A percentile compares a stretch with the other conserved stretches of the same genome.
Evolutionary conservation across 768 basidiomycete species (phyloP).

Genomic region (Collybia nuda): DNA sequence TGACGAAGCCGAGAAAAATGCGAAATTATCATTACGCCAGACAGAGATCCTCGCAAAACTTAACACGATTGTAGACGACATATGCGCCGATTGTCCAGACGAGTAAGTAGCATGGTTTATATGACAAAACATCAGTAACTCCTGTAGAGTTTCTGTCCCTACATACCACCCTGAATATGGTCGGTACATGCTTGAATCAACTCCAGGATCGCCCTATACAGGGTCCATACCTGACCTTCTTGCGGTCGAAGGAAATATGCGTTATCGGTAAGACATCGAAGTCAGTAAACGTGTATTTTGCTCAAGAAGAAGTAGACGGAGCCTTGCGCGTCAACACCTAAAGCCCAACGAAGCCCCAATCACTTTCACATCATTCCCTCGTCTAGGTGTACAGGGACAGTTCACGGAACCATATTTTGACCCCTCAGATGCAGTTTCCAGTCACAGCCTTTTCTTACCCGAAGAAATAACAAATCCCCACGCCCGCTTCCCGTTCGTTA

Average conservation of each 20-base stretch:
- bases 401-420: conserved; percentile 91
- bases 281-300: conserved; percentile 2
- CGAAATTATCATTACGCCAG: conserved; percentile 90
- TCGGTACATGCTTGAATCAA: conserved; percentile 97
- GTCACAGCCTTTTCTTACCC: conserved; percentile 91
- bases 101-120: conserved; percentile 41
- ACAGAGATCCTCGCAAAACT: conserved; percentile 89
- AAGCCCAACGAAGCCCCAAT: conserved; percentile 85
- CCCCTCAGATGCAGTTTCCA: conserved; percentile 76
- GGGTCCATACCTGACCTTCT: conserved; percentile 84
- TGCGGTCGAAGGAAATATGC: conserved; percentile 93
- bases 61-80: conserved; percentile 62
- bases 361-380: conserved; percentile 94
- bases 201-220: conserved; percentile 93
- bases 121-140: conserved; percentile 1
- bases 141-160: conserved; percentile 66
- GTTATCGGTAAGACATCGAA: conserved; percentile 63
- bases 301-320: conserved; percentile 52
- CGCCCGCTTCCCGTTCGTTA: conserved; percentile 92
- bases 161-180: conserved; percentile 99
- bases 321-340: conserved; percentile 80
- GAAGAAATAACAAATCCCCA: conserved; percentile 97
- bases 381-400: conserved; percentile 82
- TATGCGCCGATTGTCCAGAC: conserved; percentile 58
- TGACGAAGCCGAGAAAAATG: conserved; percentile 75